Evolutionary conservation across 1,139 yeast genomes (phyloP), one percentile per base, ranked within the genome.

Genomic region (Nakaseomyces bracarensis): DNA sequence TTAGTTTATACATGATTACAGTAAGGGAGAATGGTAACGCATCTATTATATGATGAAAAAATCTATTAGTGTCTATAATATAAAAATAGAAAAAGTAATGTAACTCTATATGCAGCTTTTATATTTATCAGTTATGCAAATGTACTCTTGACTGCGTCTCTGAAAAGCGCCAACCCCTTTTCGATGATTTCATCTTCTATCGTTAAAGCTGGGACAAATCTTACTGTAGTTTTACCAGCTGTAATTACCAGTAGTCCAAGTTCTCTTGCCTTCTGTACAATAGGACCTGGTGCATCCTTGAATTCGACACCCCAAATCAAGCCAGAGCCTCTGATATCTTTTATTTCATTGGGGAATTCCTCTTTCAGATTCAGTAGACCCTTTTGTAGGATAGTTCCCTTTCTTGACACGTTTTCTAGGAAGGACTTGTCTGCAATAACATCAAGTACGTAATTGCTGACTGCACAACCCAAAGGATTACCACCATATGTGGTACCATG

Each of bases 401-500:
- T 80, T 28, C 63, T 61, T 9, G 62, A 59, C 15, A 91, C 96
- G 10, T 69, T 66, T 5, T 65, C 58, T 53, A 86, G 71, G 51
- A 91, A 80, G 19, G 68, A 72, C 3, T 71, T 65, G 42, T 80
- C 66, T 10, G 87, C 72, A 38, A 91, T 71, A 51, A 77, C 74
- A 40, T 73, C 78, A 26, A 91, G 67, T 15, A 89, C 94, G 55
- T 79, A 80, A 39, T 74, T 70, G 5, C 91, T 96, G 43, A 91
- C 75, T 48, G 89, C 77, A 34, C 93, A 72, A 2, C 89, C 98
- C 48, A 91, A 69, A 39, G 98, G 97, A 62, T 91, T 91, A 42
- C 98, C 98, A 49, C 98, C 98, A 60, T 83, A 91, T 0, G 98
- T 91, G 4, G 97, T 89, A 41, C 98, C 98, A 61, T 91, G 98